Evolutionary conservation across 345 rosid species (phyloP), one percentile per base, ranked within the genome.

Genomic region (Litchi chinensis): DNA sequence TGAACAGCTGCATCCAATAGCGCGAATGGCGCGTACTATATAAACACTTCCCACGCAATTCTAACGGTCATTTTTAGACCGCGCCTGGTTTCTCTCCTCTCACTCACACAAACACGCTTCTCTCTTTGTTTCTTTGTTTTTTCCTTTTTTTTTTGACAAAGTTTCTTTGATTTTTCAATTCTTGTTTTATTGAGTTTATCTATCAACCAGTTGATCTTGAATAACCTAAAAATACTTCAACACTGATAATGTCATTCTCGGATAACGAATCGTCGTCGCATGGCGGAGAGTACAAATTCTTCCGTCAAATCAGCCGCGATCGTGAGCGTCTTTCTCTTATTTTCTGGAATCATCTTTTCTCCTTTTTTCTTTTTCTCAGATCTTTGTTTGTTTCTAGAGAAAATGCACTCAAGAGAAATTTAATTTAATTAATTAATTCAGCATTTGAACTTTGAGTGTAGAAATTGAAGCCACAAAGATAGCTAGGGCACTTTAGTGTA

Each of bases 241-340:
- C 22, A 46, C 5, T 44, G 32, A 69, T 56, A 73, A 93, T 93
- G 98, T 89, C 93, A 1, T 82, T 88, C 76, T 89, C 95, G 13
- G 97, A 93, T 83, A 92, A 93, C 7, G 98, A 92, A 6, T 41
- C 92, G 32, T 83, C 91, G 13, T 71, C 89, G 24, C 86, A 85
- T 15, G 82, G 85, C 83, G 86, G 77, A 46, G 92, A 88, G 40
- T 83, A 92, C 85, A 92, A 88, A 81, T 91, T 89, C 86, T 95
- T 93, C 69, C 95, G 97, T 68, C 93, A 88, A 54, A 76, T 77
- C 77, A 92, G 91, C 86, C 98, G 92, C 24, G 97, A 95, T 54
- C 89, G 97, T 95, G 76, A 84, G 88, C 81, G 65, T 64, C n/a
- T 10, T 48, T 24, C 13, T 65, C 70, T 10, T 44, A 41, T 15